Evolutionary conservation across 352 stramenopile genomes (phyloP).

Genomic region (Phytophthora capsici): DNA sequence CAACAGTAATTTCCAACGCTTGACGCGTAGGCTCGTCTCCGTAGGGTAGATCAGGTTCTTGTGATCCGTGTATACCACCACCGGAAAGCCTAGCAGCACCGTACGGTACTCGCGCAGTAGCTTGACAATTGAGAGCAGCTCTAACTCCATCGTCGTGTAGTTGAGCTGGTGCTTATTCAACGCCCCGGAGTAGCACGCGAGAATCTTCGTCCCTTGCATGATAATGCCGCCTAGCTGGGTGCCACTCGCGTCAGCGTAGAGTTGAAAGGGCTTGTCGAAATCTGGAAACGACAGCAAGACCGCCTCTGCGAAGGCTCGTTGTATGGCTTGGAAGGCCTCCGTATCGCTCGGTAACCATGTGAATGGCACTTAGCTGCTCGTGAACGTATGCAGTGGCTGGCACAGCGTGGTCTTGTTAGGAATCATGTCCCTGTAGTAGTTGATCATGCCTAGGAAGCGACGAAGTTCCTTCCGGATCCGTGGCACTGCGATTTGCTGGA

Average conservation of each 20-base stretch:
- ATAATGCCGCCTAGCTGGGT: conserved; percentile 6
- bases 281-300: conserved; percentile 11
- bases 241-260: conserved; percentile 10
- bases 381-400: conserved; percentile 1
- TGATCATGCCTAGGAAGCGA: conserved; percentile 6
- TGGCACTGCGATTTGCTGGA: not conserved
- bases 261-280: conserved; percentile 5
- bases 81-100: conserved; percentile 13
- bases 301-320: not conserved
- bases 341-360: conserved; percentile 6
- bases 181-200: conserved; percentile 7
- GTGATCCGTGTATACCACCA: conserved; percentile 17
- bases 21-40: conserved; percentile 11
- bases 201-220: not conserved
- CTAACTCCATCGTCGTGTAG: conserved; percentile 17
- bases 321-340: conserved; percentile 3
- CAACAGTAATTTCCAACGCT: conserved; percentile 7
- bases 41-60: conserved; percentile 16
- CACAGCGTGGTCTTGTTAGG: conserved; percentile 2
- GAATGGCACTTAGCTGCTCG: not conserved
- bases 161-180: conserved; percentile 4
- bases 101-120: conserved; percentile 15
- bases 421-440: conserved; percentile 18
- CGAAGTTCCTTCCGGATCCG: conserved; percentile 1
- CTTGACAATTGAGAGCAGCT: conserved; percentile 12